Evolutionary conservation across 73 alveolate genomes (phyloP).

Genomic region (Paramecium pentaurelia): DNA sequence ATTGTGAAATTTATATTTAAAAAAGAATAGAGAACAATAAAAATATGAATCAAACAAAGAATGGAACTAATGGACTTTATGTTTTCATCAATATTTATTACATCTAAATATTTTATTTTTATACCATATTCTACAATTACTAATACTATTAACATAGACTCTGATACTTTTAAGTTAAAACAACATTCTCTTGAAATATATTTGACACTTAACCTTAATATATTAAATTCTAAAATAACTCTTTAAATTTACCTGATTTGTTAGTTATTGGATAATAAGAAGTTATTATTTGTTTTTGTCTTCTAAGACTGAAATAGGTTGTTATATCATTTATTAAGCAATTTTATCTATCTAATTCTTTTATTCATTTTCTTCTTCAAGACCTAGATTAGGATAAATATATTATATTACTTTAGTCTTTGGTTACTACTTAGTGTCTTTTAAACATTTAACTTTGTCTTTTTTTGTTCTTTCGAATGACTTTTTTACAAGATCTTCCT

Average conservation of each 20-base stretch:
- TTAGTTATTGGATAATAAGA: background rate
- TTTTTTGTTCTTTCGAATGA: background rate
- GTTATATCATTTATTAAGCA: background rate
- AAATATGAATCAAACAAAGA: background rate
- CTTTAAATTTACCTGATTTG: background rate
- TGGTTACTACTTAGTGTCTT: background rate
- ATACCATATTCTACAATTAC: background rate
- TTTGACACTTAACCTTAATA: background rate
- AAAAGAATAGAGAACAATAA: background rate
- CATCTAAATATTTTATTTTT: background rate
- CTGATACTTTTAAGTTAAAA: background rate
- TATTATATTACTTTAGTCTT: background rate
- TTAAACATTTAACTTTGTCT: background rate
- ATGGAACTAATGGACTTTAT: background rate
- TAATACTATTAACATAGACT: background rate
- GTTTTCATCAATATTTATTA: background rate
- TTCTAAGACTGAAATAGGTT: background rate
- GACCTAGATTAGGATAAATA: background rate
- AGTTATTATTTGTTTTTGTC: background rate
- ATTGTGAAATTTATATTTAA: background rate
- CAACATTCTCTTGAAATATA: background rate
- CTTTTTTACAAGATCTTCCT: slow-evolving; percentile 12
- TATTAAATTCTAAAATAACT: background rate
- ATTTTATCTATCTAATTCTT: too few species aligned
- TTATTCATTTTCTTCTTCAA: background rate